Evolutionary conservation across 352 stramenopile species (phyloP).

Genomic region (Phytophthora meadii): DNA sequence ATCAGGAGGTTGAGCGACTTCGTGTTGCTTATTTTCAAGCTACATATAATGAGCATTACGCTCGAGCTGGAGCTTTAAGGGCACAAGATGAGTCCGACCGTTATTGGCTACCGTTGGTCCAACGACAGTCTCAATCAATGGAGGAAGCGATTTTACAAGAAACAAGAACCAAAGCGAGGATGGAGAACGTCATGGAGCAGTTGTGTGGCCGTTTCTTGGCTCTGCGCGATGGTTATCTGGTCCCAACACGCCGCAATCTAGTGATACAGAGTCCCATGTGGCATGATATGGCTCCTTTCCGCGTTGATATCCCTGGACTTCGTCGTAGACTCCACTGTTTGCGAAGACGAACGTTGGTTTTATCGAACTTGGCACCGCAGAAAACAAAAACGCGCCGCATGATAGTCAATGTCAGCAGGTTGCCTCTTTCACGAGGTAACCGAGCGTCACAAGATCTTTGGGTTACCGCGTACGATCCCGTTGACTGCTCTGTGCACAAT

Average conservation of each 20-base stretch:
- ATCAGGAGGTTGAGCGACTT: slow-evolving; percentile 50
- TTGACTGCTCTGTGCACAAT: slow-evolving; percentile 40
- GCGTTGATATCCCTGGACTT: slow-evolving; percentile 57
- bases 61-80: slow-evolving; percentile 33
- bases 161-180: slow-evolving; percentile 25
- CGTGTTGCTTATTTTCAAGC: slow-evolving; percentile 70
- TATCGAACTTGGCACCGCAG: slow-evolving; percentile 35
- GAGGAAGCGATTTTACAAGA: slow-evolving; percentile 40
- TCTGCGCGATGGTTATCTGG: slow-evolving; percentile 49
- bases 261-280: slow-evolving; percentile 48
- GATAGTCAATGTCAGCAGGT: slow-evolving; percentile 61
- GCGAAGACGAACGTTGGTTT: slow-evolving; percentile 40
- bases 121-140: slow-evolving; percentile 28
- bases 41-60: slow-evolving; percentile 62
- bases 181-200: slow-evolving; percentile 42
- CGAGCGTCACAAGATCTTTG: slow-evolving; percentile 34
- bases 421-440: slow-evolving; percentile 12
- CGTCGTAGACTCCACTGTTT: slow-evolving; percentile 50
- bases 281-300: slow-evolving; percentile 30
- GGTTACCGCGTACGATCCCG: slow-evolving; percentile 68
- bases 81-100: slow-evolving; percentile 49
- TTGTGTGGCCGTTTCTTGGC: slow-evolving; percentile 51
- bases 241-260: slow-evolving; percentile 59
- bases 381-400: slow-evolving; percentile 34
- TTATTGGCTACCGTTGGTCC: slow-evolving; percentile 34